Evolutionary conservation across 352 stramenopile species (phyloP), one percentile per base, ranked within the genome.

Genomic region (Thalassiosira exigua): DNA sequence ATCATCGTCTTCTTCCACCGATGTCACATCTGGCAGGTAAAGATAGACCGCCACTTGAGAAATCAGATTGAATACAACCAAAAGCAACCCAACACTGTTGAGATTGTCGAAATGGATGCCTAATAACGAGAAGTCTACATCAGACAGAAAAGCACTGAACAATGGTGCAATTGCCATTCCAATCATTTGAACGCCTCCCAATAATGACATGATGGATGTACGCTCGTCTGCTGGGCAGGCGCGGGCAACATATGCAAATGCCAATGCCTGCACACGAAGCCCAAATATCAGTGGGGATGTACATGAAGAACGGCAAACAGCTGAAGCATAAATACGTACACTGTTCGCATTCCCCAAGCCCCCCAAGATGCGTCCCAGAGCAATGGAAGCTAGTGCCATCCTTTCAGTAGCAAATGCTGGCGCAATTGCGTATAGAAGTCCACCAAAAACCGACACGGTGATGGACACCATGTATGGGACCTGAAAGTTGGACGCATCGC

Each of bases 161-260:
- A 77, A 52, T 41, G 86, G 86, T 26, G 78, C 86, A 4, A 75
- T 66, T 2, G 71, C 69, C 86, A 91, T 91, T 17, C 86, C 86
- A 33, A 91, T 39, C 65, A 89, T 89, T 62, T 84, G 58, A 11
- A 82, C 69, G 41, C 85, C 81, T 51, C 64, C 74, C 17, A 92
- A 65, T 33, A 90, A 33, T 41, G 77, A 29, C 39, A 73, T 89
- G 3, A 69, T 72, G 26, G 60, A 56, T 30, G 81, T 92, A 36
- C 86, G 75, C 57, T 90, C 29, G 22, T 87, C 69, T 1, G 76
- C 57, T 36, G 78, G 72, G 26, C 83, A 57, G 3, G 76, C 69
- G 9, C 71, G 48, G 17, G 81, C 81, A n/a, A 90, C 66, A 64
- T 90, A 92, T 26, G 83, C 80, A 76, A 86, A 92, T 36, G 70